Base-by-base conservation (phyloP, 2,329 filamentous ascomycete genomes). In the Epichloe coenophiala region DNA sequence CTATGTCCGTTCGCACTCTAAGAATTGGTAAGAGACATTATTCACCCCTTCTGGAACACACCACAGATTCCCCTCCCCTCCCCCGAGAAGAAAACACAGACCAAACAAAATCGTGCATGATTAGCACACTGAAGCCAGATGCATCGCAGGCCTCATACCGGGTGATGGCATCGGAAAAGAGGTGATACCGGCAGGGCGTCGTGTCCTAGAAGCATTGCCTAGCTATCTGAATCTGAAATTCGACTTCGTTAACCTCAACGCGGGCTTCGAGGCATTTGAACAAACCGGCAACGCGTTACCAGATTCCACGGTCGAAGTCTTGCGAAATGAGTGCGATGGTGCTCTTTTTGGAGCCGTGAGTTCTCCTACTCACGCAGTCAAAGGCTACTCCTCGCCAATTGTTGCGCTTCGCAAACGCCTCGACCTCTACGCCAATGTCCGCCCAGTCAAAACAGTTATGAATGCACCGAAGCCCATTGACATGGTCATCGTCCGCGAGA, bases 111-210 rank as follows among this genome's bases (percentile, higher is more conserved):
- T 42, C 13, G 36, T 38, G 13, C 19, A 27, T 3, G 9, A 46
- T 2, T 31, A 12, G 36, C 21, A 38, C 41, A 35, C 42, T 49
- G 33, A 42, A 17, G 17, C 5, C 19, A 19, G 9, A 43, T n/a
- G n/a, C 15, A 9, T 35, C 7, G n/a, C 58, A 95, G 90, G 90
- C 68, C 86, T 97, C 62, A 97, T 98, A 66, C 87, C 93, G 61
- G 93, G 93, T 65, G 93, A 98, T 72, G 93, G 93, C 70, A 98
- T 98, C 71, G 93, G 93, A 71, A 88, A 88, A 66, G 93, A 98
- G 73, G 93, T 98, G 68, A 97, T 98, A 69, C 93, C 93, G 58
- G 86, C 93, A 50, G 93, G 91, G 48, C 87, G 88, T 61, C 84
- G 86, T 57, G 76, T 97, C 60, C 86, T 98, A 63, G 91, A 98